Conservation (phyloP, 2,329 filamentous ascomycete genomes). For the Phoma herbarum region DNA sequence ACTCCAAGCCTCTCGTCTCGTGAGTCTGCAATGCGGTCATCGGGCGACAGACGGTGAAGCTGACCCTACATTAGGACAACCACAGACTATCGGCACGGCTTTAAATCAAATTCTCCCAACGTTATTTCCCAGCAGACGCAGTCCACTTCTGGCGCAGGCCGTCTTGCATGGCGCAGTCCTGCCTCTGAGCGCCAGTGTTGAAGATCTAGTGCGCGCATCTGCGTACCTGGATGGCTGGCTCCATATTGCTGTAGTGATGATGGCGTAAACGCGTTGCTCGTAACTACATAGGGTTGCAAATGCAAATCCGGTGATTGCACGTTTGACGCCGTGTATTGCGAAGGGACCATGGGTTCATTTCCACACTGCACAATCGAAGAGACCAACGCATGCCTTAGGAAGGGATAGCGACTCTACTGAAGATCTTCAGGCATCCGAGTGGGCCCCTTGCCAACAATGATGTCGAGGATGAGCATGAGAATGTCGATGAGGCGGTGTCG, state of each 20-base stretch:
- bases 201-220: slow-evolving; percentile 82
- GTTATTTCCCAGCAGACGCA: slow-evolving; percentile 86
- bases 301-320: slow-evolving; percentile 16
- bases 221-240: slow-evolving; percentile 94
- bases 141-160: slow-evolving; percentile 82
- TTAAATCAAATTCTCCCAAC: slow-evolving; percentile 78
- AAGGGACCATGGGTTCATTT: neutral
- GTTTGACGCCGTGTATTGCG: slow-evolving; percentile 6
- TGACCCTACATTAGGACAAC: slow-evolving; percentile 53
- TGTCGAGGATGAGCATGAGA: neutral
- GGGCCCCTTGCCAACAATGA: slow-evolving; percentile 9
- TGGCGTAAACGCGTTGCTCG: slow-evolving; percentile 54
- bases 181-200: slow-evolving; percentile 80
- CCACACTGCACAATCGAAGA: neutral
- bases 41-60: slow-evolving; percentile 24
- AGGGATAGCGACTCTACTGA: slow-evolving; percentile 9
- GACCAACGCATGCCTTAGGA: slow-evolving; percentile 6
- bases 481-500: slow-evolving; percentile 1
- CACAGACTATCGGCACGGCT: slow-evolving; percentile 77
- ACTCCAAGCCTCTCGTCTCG: slow-evolving; percentile 58
- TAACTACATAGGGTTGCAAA: slow-evolving; percentile 14
- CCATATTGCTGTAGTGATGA: slow-evolving; percentile 79
- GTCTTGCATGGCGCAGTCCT: slow-evolving; percentile 86
- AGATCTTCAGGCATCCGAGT: slow-evolving; percentile 17
- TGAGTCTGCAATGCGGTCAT: slow-evolving; percentile 27